phyloP scores from a whole-genome alignment of 768 basidiomycete genomes.

The Amanita rubescens region DNA sequence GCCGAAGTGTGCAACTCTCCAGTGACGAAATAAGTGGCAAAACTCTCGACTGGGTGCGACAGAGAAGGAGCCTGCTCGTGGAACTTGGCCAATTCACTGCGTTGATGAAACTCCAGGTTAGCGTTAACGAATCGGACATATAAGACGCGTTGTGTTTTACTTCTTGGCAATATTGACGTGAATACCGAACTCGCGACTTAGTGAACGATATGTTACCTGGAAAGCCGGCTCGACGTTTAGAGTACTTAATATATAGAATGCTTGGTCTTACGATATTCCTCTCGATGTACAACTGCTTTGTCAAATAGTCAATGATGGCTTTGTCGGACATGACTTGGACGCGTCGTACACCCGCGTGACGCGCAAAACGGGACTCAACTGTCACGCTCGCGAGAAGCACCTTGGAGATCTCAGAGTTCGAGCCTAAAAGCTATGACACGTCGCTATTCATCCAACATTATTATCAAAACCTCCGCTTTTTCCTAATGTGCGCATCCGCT shows the following conservation, averaged over 20 bases:
- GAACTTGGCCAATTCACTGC: slow-evolving; percentile 59
- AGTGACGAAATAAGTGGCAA: slow-evolving; percentile 67
- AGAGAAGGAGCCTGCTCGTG: slow-evolving; percentile 37
- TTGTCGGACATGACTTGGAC: slow-evolving; percentile 31
- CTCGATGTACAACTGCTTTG: slow-evolving; percentile 44
- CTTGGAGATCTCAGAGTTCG: too few species aligned
- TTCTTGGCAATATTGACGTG: slow-evolving; percentile 78
- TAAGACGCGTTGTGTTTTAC: slow-evolving; percentile 30
- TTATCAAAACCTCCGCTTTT: too few species aligned
- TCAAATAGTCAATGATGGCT: slow-evolving; percentile 37
- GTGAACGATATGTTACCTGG: slow-evolving; percentile 73
- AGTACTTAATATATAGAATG: background rate
- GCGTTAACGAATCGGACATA: background rate
- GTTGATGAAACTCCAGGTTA: background rate
- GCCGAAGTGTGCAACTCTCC: slow-evolving; percentile 35
- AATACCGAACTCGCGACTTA: slow-evolving; percentile 63
- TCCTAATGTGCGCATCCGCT: too few species aligned
- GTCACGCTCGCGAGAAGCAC: background rate
- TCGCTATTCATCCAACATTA: too few species aligned
- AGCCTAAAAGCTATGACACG: too few species aligned
- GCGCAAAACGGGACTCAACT: background rate
- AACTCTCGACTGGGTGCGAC: slow-evolving; percentile 27
- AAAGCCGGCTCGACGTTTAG: background rate
- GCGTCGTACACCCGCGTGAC: background rate
- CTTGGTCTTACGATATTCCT: slow-evolving; percentile 35